Evolutionary conservation across 352 stramenopile species (phyloP), one percentile per base, ranked within the genome.

Genomic region (Globisporangium yorkense): DNA sequence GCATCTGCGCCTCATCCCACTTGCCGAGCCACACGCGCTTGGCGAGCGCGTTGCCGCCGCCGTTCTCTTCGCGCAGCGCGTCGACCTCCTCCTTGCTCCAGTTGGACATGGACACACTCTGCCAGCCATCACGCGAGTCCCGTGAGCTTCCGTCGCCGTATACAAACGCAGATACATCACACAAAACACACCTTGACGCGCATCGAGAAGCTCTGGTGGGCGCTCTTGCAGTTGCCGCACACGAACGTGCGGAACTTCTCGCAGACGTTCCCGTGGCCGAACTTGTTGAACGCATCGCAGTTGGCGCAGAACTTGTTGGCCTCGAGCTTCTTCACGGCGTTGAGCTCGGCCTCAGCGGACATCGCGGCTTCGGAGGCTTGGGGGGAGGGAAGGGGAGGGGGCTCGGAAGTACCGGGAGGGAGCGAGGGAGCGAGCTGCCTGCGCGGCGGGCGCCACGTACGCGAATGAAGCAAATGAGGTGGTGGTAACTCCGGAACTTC

Each of bases 161-260:
- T 27, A 2, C 24, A 27, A 27, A 27, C 24, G 24, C 24, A 27
- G 1, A 27, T 27, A 27, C 1, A 27, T 27, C 33, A 37, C 31
- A 35, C 33, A 37, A 31, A 6, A 55, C 47, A 1, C 56, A 80
- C 86, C 70, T 98, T 98, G 70, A 97, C 96, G 76, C 94, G 89
- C 69, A 97, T 92, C 44, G 77, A 96, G 62, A 90, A 96, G 63
- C 92, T 96, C 74, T 98, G 92, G 68, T 98, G 94, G 13, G 88
- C 91, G 46, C 84, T 92, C 77, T 98, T 98, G 77, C 94, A 98
- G 61, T 94, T 83, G 64, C 91, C 91, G 74, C 94, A 98, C 27
- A 98, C 88, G 72, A 98, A 98, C 56, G 84, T 92, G 55, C 72
- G 92, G 63, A 89, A 83, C 70, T 96, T 96, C 60, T 96, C 91